A percentile compares a stretch with the other conserved stretches of the same genome.
Conservation (phyloP, 2,329 filamentous ascomycete genomes). For the Fusarium chlamydosporum region DNA sequence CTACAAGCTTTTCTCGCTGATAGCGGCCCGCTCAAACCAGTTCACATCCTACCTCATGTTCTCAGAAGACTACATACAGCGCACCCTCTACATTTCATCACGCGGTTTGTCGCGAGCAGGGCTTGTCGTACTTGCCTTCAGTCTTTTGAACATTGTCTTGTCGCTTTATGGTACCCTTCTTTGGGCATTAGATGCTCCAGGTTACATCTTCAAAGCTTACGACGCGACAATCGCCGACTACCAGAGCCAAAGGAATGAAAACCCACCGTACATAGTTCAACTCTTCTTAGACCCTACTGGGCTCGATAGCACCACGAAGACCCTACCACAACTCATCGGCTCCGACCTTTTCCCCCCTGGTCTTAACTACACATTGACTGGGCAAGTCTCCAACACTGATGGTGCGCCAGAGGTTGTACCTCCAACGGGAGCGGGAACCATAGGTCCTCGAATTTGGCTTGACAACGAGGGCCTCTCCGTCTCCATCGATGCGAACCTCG, state of each 20-base stretch:
- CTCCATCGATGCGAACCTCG: constrained; percentile 16
- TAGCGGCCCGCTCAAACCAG: constrained; percentile 36
- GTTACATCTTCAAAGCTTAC: constrained; percentile 28
- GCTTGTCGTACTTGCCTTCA: constrained; percentile 29
- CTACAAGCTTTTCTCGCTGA: constrained; percentile 34
- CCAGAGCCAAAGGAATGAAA: neutral
- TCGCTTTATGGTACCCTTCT: constrained; percentile 40
- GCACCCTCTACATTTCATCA: constrained; percentile 25
- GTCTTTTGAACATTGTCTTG: constrained; percentile 15
- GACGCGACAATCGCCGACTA: constrained; percentile 23
- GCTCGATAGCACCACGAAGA: neutral
- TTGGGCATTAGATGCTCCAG: constrained; percentile 38
- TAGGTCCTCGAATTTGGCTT: constrained; percentile 37
- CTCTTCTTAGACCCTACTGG: neutral
- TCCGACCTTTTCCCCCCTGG: constrained; percentile 22
- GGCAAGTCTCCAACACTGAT: constrained; percentile 1
- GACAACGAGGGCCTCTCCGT: constrained; percentile 29
- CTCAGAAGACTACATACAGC: constrained; percentile 40
- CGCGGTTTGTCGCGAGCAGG: constrained; percentile 28
- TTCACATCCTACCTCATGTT: constrained; percentile 46
- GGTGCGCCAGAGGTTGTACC: constrained; percentile 3
- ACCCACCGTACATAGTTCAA: constrained; percentile 36
- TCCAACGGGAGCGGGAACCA: neutral
- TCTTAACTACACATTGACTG: constrained; percentile 39
- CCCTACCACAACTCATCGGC: constrained; percentile 17